phyloP scores from a whole-genome alignment of 169 alveolate genomes.

The Eimeria praecox region DNA sequence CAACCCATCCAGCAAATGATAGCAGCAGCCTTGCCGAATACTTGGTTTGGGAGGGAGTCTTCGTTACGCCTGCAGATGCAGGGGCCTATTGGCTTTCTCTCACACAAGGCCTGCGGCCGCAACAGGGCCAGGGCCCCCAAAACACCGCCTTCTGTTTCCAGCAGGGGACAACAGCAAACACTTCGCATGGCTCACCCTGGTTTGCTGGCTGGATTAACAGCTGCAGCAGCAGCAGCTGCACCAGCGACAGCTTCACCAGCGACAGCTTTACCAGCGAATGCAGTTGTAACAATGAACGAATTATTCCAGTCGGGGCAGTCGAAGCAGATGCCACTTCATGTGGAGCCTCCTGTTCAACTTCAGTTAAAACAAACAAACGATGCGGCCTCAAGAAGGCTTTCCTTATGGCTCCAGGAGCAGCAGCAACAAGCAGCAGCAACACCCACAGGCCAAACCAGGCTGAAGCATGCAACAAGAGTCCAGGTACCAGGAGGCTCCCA shows the following conservation, averaged over 20 bases:
- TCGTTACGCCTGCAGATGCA: conserved; percentile 40
- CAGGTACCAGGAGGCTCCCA: neutral
- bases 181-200: conserved; percentile 5
- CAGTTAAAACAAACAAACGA: neutral
- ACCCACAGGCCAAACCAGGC: neutral
- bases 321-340: neutral
- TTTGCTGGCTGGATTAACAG: conserved; percentile 18
- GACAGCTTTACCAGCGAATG: conserved; percentile 3
- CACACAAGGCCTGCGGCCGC: neutral
- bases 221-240: conserved; percentile 22
- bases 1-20: neutral
- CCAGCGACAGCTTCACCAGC: conserved; percentile 15
- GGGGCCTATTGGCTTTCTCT: conserved; percentile 41
- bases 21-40: conserved; percentile 34
- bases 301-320: conserved; percentile 22
- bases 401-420: neutral
- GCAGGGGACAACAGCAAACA: neutral
- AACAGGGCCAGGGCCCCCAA: neutral
- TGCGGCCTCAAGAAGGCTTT: conserved; percentile 60
- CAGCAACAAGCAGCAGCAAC: neutral
- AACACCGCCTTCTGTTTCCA: neutral
- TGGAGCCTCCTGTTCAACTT: neutral
- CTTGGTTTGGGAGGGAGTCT: conserved; percentile 54
- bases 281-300: neutral
- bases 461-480: neutral